These are phyloP conservation scores for Hordeum pubiflorum DNA, from an alignment of 202 grass and related monocot species.

Conservation along the genomic window DNA sequence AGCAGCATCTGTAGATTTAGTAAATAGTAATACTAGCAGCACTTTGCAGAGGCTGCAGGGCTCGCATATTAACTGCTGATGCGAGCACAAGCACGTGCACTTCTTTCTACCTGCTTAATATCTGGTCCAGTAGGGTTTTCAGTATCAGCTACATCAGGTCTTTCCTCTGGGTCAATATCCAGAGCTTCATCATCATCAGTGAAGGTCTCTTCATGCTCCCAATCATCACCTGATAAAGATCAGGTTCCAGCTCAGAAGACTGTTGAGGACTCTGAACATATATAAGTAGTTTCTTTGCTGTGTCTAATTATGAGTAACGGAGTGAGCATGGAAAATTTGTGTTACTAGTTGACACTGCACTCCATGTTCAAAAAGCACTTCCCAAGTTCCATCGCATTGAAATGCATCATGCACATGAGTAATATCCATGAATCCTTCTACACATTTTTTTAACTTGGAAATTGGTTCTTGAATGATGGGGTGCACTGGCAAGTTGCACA, in stretches of 20 bases:
- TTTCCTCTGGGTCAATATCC: constrained; percentile 64
- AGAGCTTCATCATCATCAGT: constrained; percentile 83
- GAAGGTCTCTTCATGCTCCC: constrained; percentile 91
- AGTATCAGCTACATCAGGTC: constrained; percentile 57
- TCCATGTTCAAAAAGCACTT: neutral
- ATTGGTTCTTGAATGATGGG: neutral
- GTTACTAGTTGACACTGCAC: neutral
- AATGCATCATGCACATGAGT: neutral
- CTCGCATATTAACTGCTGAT: constrained; percentile 3
- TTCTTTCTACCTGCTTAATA: constrained; percentile 69
- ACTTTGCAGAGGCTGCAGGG: neutral
- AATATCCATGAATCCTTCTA: neutral
- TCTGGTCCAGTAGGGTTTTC: constrained; percentile 69
- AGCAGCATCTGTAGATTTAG: neutral
- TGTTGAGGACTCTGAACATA: neutral
- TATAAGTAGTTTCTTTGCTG: neutral
- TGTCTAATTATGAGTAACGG: neutral
- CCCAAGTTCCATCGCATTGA: neutral
- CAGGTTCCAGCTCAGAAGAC: constrained; percentile 16
- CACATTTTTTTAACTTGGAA: neutral
- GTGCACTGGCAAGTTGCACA: neutral
- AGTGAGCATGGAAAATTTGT: neutral
- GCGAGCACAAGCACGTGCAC: neutral
- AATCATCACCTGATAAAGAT: constrained; percentile 67
- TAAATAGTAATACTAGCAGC: constrained; percentile 1